Percentiles rank a stretch among this genome's conserved stretches.
phyloP scores from a whole-genome alignment of 2,329 filamentous ascomycete species.

The Allantophomopsis lycopodina region DNA sequence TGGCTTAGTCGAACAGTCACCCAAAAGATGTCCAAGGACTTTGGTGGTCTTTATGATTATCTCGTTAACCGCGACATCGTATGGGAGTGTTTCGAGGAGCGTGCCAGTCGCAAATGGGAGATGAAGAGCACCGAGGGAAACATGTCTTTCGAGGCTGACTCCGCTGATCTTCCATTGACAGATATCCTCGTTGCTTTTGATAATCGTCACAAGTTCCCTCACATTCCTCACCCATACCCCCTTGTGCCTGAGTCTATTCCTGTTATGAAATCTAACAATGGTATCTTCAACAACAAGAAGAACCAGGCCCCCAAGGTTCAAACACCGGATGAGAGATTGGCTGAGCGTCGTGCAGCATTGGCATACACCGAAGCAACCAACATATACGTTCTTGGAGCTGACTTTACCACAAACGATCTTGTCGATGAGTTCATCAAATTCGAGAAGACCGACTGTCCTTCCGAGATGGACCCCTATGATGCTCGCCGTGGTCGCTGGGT shows the following conservation, averaged over 20 bases:
- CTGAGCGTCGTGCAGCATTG: conserved; percentile 19
- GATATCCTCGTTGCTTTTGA: conserved; percentile 55
- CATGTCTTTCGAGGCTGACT: conserved; percentile 32
- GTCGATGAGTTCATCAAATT: conserved; percentile 41
- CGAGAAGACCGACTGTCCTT: conserved; percentile 37
- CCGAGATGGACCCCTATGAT: conserved; percentile 35
- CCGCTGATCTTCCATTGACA: conserved; percentile 43
- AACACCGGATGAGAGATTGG: conserved; percentile 10
- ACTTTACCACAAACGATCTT: conserved; percentile 36
- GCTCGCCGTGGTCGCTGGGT: conserved; percentile 47
- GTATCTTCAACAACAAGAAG: conserved; percentile 4
- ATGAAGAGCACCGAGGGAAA: conserved; percentile 36
- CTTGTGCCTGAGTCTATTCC: conserved; percentile 41
- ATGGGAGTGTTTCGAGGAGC: conserved; percentile 50
- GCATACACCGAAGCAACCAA: conserved; percentile 48
- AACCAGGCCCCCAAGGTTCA: neutral
- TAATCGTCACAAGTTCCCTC: conserved; percentile 45
- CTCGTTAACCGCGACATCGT: conserved; percentile 52
- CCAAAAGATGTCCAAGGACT: conserved; percentile 46
- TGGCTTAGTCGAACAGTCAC: conserved; percentile 49
- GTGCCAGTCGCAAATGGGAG: conserved; percentile 49
- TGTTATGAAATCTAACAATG: neutral
- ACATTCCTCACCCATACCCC: conserved; percentile 54
- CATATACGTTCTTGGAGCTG: conserved; percentile 38
- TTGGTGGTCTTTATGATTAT: conserved; percentile 57